Conservation (phyloP, 2,329 filamentous ascomycete species). For the Paramyrothecium sp. region DNA sequence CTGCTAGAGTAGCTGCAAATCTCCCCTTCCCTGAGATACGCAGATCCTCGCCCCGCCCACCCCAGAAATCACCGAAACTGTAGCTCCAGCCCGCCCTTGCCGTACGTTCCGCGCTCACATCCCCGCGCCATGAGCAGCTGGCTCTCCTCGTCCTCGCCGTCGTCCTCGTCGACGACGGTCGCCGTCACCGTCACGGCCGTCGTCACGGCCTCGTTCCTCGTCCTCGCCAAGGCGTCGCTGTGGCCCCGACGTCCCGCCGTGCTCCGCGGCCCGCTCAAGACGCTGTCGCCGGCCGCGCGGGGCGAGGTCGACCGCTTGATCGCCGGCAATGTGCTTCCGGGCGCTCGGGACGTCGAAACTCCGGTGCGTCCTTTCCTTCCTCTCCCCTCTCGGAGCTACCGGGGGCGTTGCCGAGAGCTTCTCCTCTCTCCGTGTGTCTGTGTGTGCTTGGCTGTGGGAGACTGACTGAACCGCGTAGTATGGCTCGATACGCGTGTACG, state of each 20-base stretch:
- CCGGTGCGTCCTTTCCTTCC: conserved; percentile 45
- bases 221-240: conserved; percentile 30
- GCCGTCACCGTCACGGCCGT: conserved; percentile 38
- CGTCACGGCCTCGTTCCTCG: conserved; percentile 38
- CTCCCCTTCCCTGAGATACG: background rate
- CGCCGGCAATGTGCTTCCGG: conserved; percentile 66
- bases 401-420: background rate
- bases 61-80: background rate
- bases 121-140: conserved; percentile 24
- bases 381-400: background rate
- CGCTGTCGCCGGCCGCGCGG: conserved; percentile 31
- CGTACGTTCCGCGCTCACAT: too few relatives aligned
- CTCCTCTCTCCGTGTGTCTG: background rate
- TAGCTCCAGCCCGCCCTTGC: conserved; percentile 5
- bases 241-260: conserved; percentile 38
- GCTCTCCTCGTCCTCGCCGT: conserved; percentile 18
- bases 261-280: conserved; percentile 40
- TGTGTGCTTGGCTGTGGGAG: background rate
- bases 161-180: conserved; percentile 16
- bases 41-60: background rate
- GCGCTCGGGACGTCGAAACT: conserved; percentile 69
- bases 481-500: conserved; percentile 75
- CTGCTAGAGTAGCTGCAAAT: too few relatives aligned
- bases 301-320: conserved; percentile 49
- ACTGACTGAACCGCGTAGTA: conserved; percentile 41